Evolutionary conservation across 192 early-diverging fungal genomes (phyloP).

Genomic region (Podila epicladia): DNA sequence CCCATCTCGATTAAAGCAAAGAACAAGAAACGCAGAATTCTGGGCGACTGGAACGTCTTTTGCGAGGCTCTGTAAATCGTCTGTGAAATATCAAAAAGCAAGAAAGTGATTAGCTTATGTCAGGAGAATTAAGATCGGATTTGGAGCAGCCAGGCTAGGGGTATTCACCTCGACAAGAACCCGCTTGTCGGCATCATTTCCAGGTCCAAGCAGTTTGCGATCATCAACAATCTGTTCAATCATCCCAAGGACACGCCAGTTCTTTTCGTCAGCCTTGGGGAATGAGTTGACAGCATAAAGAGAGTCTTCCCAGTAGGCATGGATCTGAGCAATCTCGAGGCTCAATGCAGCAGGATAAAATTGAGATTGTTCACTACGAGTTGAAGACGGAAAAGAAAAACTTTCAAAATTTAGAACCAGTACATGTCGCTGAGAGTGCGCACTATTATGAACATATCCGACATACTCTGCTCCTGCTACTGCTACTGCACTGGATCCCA

Average conservation of each 20-base stretch:
- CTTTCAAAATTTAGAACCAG: too few species aligned
- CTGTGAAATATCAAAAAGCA: conserved; percentile 3
- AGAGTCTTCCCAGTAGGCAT: conserved; percentile 68
- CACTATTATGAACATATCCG: not conserved
- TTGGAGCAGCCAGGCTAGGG: not conserved
- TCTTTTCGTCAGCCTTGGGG: conserved; percentile 69
- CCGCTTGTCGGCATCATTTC: conserved; percentile 62
- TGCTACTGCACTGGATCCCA: not conserved
- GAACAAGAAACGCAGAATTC: conserved; percentile 70
- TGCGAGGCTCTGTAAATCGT: conserved; percentile 66
- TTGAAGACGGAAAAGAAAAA: not conserved
- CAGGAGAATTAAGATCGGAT: not conserved
- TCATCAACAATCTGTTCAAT: conserved; percentile 71
- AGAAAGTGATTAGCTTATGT: not conserved
- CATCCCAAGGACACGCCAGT: conserved; percentile 64
- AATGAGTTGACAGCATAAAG: conserved; percentile 64
- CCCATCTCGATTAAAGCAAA: conserved; percentile 63
- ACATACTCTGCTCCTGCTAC: conserved; percentile 6
- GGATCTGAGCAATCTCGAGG: conserved; percentile 59
- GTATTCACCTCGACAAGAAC: conserved; percentile 60
- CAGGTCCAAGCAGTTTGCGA: conserved; percentile 59
- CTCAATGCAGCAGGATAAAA: conserved; percentile 52
- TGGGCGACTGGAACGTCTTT: conserved; percentile 75
- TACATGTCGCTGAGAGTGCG: too few species aligned
- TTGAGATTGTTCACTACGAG: conserved; percentile 32